A percentile compares a stretch with the other conserved stretches of the same genome.
Conservation (phyloP, 129 eudicot species). For the Erigeron canadensis region DNA sequence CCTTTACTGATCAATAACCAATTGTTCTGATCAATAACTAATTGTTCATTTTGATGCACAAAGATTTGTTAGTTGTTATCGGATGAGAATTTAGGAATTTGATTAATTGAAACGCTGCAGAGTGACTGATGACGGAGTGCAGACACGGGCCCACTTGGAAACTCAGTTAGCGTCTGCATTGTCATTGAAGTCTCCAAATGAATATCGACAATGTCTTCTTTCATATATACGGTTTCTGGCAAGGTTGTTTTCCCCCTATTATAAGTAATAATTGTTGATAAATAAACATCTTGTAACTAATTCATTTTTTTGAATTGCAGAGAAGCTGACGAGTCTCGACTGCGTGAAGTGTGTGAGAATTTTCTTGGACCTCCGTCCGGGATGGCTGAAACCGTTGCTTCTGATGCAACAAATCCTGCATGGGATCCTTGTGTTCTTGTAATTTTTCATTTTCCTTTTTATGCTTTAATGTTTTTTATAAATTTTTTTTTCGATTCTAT, state of each 20-base stretch:
- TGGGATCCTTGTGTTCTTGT: constrained; percentile 98
- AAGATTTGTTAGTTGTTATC: neutral
- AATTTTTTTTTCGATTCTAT: neutral
- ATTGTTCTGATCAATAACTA: neutral
- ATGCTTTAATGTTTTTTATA: neutral
- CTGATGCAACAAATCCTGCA: constrained; percentile 48
- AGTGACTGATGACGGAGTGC: constrained; percentile 97
- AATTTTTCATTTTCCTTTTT: constrained; percentile 25
- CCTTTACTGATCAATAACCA: neutral
- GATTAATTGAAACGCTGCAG: constrained; percentile 43
- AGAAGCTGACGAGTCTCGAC: constrained; percentile 91
- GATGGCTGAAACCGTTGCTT: constrained; percentile 58
- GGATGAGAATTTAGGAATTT: constrained; percentile 10
- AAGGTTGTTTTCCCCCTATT: constrained; percentile 39
- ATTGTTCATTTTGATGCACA: constrained; percentile 1
- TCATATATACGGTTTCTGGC: constrained; percentile 89
- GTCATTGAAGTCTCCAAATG: constrained; percentile 86
- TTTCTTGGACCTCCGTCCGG: constrained; percentile 99
- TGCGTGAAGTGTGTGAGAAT: constrained; percentile 93
- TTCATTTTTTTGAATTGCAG: constrained; percentile 32
- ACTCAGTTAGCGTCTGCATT: constrained; percentile 85
- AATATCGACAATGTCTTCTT: constrained; percentile 89
- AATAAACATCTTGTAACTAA: neutral
- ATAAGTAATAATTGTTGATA: neutral
- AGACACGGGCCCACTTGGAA: constrained; percentile 97